Percentiles rank a stretch among this genome's conserved stretches.
Conservation (phyloP, 2,329 filamentous ascomycete species). For the Aspergillus sp. region DNA sequence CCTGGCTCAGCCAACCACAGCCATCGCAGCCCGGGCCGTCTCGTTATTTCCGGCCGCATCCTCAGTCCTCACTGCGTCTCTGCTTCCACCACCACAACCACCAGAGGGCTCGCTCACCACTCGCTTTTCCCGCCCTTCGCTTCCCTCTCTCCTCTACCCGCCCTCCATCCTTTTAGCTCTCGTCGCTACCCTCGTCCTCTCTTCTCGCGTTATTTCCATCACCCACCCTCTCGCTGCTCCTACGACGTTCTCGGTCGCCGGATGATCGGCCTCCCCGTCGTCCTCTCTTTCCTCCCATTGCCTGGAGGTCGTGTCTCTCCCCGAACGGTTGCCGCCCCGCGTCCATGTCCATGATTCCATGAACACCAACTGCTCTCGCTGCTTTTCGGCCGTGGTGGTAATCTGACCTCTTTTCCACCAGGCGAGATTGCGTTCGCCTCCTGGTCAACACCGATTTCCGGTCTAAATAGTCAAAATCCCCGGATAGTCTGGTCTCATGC, state of each 20-base stretch:
- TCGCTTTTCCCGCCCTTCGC: constrained; percentile 2
- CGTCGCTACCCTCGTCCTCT: constrained; percentile 4
- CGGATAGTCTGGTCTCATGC: constrained; percentile 37
- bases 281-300: constrained; percentile 16
- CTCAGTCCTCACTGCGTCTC: constrained; percentile 2
- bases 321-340: constrained; percentile 24
- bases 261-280: constrained; percentile 23
- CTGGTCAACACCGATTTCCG: constrained; percentile 27
- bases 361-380: constrained; percentile 28
- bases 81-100: constrained; percentile 6
- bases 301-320: constrained; percentile 24
- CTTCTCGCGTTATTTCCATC: background rate
- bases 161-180: constrained; percentile 1
- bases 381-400: constrained; percentile 36
- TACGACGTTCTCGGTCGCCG: constrained; percentile 17
- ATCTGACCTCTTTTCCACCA: constrained; percentile 34
- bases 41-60: constrained; percentile 12
- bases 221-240: background rate
- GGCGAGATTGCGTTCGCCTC: constrained; percentile 23
- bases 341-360: constrained; percentile 41
- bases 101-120: background rate
- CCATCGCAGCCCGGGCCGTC: constrained; percentile 6
- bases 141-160: constrained; percentile 3
- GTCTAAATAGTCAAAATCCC: constrained; percentile 22
- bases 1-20: constrained; percentile 1